These are phyloP conservation scores for Ormosia emarginata DNA, from an alignment of 306 rosid genomes.

Conservation along the genomic window DNA sequence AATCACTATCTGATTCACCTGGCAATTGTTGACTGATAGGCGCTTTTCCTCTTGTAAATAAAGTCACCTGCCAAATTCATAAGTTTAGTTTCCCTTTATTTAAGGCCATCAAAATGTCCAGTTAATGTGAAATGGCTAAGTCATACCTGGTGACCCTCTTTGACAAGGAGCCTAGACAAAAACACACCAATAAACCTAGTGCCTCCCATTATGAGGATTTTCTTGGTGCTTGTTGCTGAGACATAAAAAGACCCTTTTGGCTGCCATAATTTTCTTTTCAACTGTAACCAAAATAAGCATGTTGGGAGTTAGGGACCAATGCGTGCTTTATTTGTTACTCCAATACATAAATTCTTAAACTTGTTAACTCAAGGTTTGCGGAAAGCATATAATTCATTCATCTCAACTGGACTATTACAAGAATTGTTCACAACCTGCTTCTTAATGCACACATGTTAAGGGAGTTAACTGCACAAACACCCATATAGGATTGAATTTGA, in stretches of 20 bases:
- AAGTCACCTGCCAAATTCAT: slow-evolving; percentile 67
- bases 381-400: background rate
- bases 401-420: background rate
- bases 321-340: background rate
- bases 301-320: background rate
- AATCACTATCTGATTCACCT: slow-evolving; percentile 77
- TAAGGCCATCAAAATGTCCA: background rate
- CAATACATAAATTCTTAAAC: background rate
- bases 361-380: background rate
- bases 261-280: slow-evolving; percentile 55
- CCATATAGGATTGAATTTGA: background rate
- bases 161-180: slow-evolving; percentile 90
- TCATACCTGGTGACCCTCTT: slow-evolving; percentile 90
- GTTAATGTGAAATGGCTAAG: background rate
- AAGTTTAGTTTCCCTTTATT: background rate
- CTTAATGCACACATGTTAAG: background rate
- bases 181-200: slow-evolving; percentile 89
- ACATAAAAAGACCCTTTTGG: slow-evolving; percentile 62
- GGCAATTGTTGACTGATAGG: slow-evolving; percentile 85
- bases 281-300: slow-evolving; percentile 36
- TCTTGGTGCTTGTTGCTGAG: slow-evolving; percentile 74
- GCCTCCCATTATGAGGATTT: slow-evolving; percentile 95
- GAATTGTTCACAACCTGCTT: background rate
- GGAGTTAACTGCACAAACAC: background rate
- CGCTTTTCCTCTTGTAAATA: slow-evolving; percentile 93